Evolutionary conservation across 2,329 filamentous ascomycete genomes (phyloP), one percentile per base, ranked within the genome.

Genomic region (Hymenoscyphus occultus): DNA sequence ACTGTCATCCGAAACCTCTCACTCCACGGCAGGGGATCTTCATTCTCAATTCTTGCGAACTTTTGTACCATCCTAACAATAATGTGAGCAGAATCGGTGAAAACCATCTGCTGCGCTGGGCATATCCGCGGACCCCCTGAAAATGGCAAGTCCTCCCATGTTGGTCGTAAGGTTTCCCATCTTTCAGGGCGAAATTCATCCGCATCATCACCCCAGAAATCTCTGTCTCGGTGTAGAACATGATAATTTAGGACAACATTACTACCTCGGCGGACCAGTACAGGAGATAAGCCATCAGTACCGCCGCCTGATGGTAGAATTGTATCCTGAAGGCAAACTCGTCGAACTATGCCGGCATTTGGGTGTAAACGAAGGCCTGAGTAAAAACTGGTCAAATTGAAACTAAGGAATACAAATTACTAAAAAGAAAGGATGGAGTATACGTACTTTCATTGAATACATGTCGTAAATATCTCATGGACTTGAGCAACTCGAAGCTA

Each of bases 391-490:
- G n/a, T n/a, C n/a, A n/a, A n/a, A n/a, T n/a, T n/a, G n/a, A n/a
- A n/a, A n/a, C n/a, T n/a, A n/a, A n/a, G n/a, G n/a, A n/a, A n/a
- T n/a, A n/a, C n/a, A n/a, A n/a, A n/a, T n/a, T n/a, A n/a, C n/a
- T n/a, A n/a, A n/a, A n/a, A n/a, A n/a, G n/a, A n/a, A n/a, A n/a
- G n/a, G n/a, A n/a, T n/a, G n/a, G n/a, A n/a, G n/a, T 13, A 56
- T 6, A 22, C 77, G 76, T 77, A 85, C 83, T 82, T 74, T 86
- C 84, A 65, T 86, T 83, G 62, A 86, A 70, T 22, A 83, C 84
- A 76, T 78, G 84, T 68, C 80, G 80, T 61, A 87, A 73, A 62
- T 85, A 86, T 64, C 79, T 80, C 71, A 85, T 77, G 31, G 79
- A 77, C 69, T 79, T 81, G 63, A 86, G 66, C 67, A 83, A 77